A percentile compares a stretch with the other conserved stretches of the same genome.
Conservation (phyloP, 306 rosid genomes). For the Hippophae tibetana region DNA sequence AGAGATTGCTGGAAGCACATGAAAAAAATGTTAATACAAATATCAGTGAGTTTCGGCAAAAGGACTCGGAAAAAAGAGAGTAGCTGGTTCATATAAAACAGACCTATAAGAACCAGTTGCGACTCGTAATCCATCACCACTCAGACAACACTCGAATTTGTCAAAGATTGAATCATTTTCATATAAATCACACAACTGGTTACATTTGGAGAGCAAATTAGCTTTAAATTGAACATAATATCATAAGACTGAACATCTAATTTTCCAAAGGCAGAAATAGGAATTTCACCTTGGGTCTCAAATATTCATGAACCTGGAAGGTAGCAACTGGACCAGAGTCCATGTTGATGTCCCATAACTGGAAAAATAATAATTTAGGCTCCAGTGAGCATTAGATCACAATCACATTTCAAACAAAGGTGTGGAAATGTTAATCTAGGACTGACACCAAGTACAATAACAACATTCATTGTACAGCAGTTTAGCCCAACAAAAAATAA, state of each 20-base stretch:
- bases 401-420: too few relatives aligned
- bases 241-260: background rate
- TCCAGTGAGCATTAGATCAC: background rate
- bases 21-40: background rate
- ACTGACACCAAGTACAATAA: too few relatives aligned
- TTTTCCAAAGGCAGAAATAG: background rate
- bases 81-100: constrained; percentile 10
- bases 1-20: constrained; percentile 32
- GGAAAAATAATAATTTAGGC: constrained; percentile 6
- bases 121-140: constrained; percentile 75
- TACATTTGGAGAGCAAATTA: background rate
- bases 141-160: constrained; percentile 78
- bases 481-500: constrained; percentile 10
- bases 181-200: constrained; percentile 53
- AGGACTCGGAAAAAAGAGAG: background rate
- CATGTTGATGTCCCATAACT: constrained; percentile 76
- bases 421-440: too few relatives aligned
- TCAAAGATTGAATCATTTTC: constrained; percentile 70
- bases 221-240: too few relatives aligned
- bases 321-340: constrained; percentile 47
- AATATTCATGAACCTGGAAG: constrained; percentile 57
- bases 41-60: background rate
- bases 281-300: constrained; percentile 47
- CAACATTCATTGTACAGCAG: background rate
- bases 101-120: constrained; percentile 88